Evolutionary conservation across 805 yeast genomes (phyloP).

Genomic region (Candida fluviatilis): DNA sequence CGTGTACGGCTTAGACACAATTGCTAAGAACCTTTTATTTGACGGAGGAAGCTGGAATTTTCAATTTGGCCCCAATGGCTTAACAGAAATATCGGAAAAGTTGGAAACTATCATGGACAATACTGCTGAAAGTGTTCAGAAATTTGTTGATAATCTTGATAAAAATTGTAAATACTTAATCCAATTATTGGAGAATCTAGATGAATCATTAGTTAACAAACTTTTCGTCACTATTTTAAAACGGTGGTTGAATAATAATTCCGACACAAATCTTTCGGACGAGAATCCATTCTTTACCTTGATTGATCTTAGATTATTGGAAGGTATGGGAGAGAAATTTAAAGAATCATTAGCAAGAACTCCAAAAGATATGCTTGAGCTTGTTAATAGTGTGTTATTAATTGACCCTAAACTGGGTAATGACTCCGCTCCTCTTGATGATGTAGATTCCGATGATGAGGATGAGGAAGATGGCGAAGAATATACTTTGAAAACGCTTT

Average conservation of each 20-base stretch:
- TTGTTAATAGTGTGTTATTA: slow-evolving; percentile 24
- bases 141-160: slow-evolving; percentile 28
- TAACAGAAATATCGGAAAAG: slow-evolving; percentile 23
- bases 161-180: slow-evolving; percentile 22
- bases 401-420: slow-evolving; percentile 10
- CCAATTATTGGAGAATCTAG: slow-evolving; percentile 45
- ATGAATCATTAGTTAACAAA: slow-evolving; percentile 35
- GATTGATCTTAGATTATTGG: slow-evolving; percentile 61
- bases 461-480: slow-evolving; percentile 18
- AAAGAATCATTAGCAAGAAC: slow-evolving; percentile 53
- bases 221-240: slow-evolving; percentile 51
- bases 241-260: slow-evolving; percentile 49
- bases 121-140: slow-evolving; percentile 21
- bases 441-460: slow-evolving; percentile 27
- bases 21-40: slow-evolving; percentile 30
- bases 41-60: slow-evolving; percentile 37
- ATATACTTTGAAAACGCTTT: slow-evolving; percentile 14
- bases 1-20: slow-evolving; percentile 22
- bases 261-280: slow-evolving; percentile 12
- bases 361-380: slow-evolving; percentile 52
- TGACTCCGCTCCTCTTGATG: slow-evolving; percentile 28
- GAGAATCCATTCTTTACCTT: slow-evolving; percentile 52
- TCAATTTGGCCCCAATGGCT: slow-evolving; percentile 37
- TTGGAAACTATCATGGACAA: slow-evolving; percentile 7
- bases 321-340: slow-evolving; percentile 53